Evolutionary conservation across 345 rosid species (phyloP), one percentile per base, ranked within the genome.

Genomic region (Linum trigynum): DNA sequence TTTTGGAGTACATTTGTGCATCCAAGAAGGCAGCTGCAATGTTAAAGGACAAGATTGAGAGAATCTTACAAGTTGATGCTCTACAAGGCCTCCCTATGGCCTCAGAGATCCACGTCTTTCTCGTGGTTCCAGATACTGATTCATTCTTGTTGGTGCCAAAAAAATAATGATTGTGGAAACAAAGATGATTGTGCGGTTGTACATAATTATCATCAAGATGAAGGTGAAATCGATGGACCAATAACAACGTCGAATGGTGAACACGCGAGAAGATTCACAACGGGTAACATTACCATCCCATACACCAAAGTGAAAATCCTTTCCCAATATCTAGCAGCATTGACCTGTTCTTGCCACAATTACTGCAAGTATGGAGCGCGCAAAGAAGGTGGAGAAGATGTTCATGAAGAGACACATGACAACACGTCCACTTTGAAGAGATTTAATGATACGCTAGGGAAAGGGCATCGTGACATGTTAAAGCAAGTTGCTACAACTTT

Each of bases 261-360:
- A 65, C 69, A 68, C 39, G 32, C 3, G 23, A 78, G 85, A 77
- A 77, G 92, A 14, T 39, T 70, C 11, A 80, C 88, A 10, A 83
- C 82, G 10, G 91, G 87, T 59, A 70, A 63, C 12, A 62, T 81
- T 16, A 69, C 66, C 17, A 38, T 65, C 70, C 76, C 78, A 57
- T 70, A 69, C 65, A 36, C 63, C 51, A 62, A 48, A 17, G 74
- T 58, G 2, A 66, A 62, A 65, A 70, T 74, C 63, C 67, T 74
- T 23, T 74, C 78, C 3, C 71, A 70, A 38, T 74, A 74, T 66
- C 74, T 74, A 14, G 69, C 71, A 67, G 62, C 68, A 23, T 62
- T 65, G 32, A 15, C 45, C 1, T 48, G 74, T 66, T 74, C 78
- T 32, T 74, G 73, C 55, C 78, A 74, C 58, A 71, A 74, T 66